Evolutionary conservation across 371 early-diverging fungal genomes (phyloP), one percentile per base, ranked within the genome.

Genomic region (Vittaforma corneae): DNA sequence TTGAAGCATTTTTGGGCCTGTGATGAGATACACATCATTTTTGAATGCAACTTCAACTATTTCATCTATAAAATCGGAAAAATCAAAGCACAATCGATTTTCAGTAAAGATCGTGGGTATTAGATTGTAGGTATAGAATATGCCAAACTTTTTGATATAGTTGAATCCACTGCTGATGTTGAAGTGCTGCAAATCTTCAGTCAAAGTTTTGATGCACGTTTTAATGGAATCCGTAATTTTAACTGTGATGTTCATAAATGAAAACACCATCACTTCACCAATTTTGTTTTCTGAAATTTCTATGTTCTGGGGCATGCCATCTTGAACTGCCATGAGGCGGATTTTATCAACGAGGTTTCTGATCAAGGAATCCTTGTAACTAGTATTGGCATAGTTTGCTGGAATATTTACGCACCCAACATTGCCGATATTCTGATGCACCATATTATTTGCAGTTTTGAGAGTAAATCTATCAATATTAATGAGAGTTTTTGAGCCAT

Each of bases 111-210:
- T 11, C 11, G 59, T 51, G 3, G 59, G 59, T 24, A 58, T 11
- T 22, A 48, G 14, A 30, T 58, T 58, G 22, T 58, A 48, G 4
- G 4, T 58, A 24, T 58, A 58, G 46, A 58, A 37, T 9, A 52
- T 45, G 11, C n/a, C 53, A 24, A 58, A 58, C 9, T 24, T 20
- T 6, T 30, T 47, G 42, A 58, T 58, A 30, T 24, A 58, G 11
- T 58, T 6, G 6, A 58, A 24, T 24, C 50, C 46, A 16, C 45
- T 46, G 3, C 48, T 26, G 14, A 52, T 5, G 22, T 6, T 58
- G 9, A 58, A 45, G 11, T 47, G 6, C 4, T 9, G 9, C 4
- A 26, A 16, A 28, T 58, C 59, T 6, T 58, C 59, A 5, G 52
- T 45, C 4, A 58, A 26, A 6, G 9, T 9, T n/a, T 52, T 45